A percentile compares a stretch with the other conserved stretches of the same genome.
Evolutionary conservation across 2,329 filamentous ascomycete genomes (phyloP).

Genomic region (Ampelomyces quisqualis): DNA sequence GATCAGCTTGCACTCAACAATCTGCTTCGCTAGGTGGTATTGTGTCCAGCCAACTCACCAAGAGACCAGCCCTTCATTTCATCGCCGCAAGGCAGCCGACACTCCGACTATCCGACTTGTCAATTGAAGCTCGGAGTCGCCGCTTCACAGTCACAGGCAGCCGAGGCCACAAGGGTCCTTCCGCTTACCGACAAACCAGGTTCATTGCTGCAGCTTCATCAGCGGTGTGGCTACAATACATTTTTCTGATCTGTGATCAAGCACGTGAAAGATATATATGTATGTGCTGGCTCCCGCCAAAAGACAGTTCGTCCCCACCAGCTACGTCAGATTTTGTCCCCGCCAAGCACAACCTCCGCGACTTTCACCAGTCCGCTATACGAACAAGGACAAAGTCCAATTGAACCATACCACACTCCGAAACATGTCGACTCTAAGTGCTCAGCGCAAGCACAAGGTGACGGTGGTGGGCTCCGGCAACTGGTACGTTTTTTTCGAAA

Average conservation of each 20-base stretch:
- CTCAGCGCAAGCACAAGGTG: slow-evolving; percentile 81
- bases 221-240: slow-evolving; percentile 23
- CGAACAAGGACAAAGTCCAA: no score
- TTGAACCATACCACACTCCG: no score
- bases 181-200: slow-evolving; percentile 20
- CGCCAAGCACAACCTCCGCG: slow-evolving; percentile 12
- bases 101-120: slow-evolving; percentile 16
- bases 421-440: slow-evolving; percentile 52
- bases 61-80: slow-evolving; percentile 2
- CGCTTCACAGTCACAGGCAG: slow-evolving; percentile 42
- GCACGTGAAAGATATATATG: slow-evolving; percentile 11
- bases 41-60: slow-evolving; percentile 8
- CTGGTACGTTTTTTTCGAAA: slow-evolving; percentile 60
- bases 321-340: slow-evolving; percentile 24
- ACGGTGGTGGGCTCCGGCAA: slow-evolving; percentile 95
- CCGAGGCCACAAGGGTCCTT: slow-evolving; percentile 33
- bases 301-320: no score
- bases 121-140: slow-evolving; percentile 24
- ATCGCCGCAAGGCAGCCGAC: slow-evolving; percentile 2
- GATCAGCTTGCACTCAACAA: slow-evolving; percentile 21
- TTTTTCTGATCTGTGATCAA: slow-evolving; percentile 14
- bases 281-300: slow-evolving; percentile 28
- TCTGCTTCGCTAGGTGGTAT: slow-evolving; percentile 8
- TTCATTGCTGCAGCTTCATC: slow-evolving; percentile 17
- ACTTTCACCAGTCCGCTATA: slow-evolving; percentile 6